These are phyloP conservation scores for Salix caprea DNA, from an alignment of 345 rosid species.

Conservation along the genomic window DNA sequence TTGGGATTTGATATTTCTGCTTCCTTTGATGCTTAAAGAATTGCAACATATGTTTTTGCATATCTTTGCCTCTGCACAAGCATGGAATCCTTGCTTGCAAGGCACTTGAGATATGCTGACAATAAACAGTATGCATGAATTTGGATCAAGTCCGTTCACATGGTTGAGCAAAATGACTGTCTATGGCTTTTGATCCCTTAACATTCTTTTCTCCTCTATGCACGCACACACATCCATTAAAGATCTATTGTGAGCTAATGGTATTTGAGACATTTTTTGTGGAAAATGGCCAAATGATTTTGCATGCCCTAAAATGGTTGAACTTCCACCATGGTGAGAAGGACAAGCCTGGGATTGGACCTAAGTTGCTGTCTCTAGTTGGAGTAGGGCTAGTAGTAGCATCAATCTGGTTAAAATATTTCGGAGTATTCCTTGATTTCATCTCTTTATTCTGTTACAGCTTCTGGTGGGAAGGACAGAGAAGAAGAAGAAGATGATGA, in stretches of 20 bases:
- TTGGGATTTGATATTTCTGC: not conserved
- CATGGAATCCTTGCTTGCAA: not conserved
- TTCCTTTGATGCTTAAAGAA: not conserved
- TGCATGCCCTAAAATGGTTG: constrained; percentile 1
- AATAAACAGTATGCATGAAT: not conserved
- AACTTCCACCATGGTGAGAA: not conserved
- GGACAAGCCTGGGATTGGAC: not conserved
- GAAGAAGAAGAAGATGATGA: constrained; percentile 27
- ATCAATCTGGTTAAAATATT: not conserved
- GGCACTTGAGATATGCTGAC: not conserved
- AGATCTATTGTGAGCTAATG: not conserved
- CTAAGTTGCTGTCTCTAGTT: not conserved
- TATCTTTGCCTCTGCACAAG: not conserved
- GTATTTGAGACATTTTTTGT: not conserved
- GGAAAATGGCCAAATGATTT: not conserved
- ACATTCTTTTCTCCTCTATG: not conserved
- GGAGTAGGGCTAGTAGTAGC: not conserved
- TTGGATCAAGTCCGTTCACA: not conserved
- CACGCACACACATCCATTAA: not conserved
- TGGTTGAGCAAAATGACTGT: not conserved
- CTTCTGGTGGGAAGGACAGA: constrained; percentile 41
- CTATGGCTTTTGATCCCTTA: not conserved
- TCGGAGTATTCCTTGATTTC: not conserved
- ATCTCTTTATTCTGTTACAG: constrained; percentile 21
- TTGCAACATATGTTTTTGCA: not conserved